Evolutionary conservation across 1,284 basidiomycete genomes (phyloP).

Genomic region (Leccinum subrobustum): DNA sequence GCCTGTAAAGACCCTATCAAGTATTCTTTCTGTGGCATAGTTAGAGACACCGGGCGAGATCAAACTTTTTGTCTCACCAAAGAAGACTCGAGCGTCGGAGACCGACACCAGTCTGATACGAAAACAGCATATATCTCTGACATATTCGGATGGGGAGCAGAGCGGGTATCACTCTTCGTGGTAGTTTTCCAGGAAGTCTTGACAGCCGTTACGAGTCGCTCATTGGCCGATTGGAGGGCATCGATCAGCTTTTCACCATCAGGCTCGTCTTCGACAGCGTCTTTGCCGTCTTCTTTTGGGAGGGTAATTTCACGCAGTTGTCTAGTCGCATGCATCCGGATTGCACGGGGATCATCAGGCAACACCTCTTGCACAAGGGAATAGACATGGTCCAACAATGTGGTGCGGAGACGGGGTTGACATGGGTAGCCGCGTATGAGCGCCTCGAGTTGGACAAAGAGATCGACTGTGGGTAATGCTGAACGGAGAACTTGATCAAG

Average conservation of each 20-base stretch:
- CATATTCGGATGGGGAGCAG: conserved; percentile 34
- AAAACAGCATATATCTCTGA: conserved; percentile 55
- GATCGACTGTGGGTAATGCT: conserved; percentile 59
- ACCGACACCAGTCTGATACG: conserved; percentile 53
- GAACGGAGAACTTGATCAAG: conserved; percentile 10
- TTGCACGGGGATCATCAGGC: conserved; percentile 48
- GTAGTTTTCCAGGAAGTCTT: conserved; percentile 12
- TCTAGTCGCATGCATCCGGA: conserved; percentile 53
- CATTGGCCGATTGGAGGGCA: conserved; percentile 56
- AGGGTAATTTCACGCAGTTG: conserved; percentile 30
- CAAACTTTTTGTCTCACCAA: conserved; percentile 45
- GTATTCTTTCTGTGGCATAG: conserved; percentile 45
- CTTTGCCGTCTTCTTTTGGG: conserved; percentile 9
- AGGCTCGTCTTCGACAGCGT: conserved; percentile 7
- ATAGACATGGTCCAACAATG: conserved; percentile 58
- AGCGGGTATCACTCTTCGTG: conserved; percentile 7
- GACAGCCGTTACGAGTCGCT: conserved; percentile 44
- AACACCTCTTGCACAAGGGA: conserved; percentile 44
- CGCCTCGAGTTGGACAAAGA: conserved; percentile 56
- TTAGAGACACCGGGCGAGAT: background rate
- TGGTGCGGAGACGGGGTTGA: conserved; percentile 43
- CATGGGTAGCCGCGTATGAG: conserved; percentile 58
- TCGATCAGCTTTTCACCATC: conserved; percentile 53
- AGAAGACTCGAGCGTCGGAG: conserved; percentile 45
- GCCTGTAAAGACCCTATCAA: conserved; percentile 50